Percentiles rank a stretch among this genome's conserved stretches.
phyloP scores from a whole-genome alignment of 345 rosid genomes.

The Euphorbia peplus region DNA sequence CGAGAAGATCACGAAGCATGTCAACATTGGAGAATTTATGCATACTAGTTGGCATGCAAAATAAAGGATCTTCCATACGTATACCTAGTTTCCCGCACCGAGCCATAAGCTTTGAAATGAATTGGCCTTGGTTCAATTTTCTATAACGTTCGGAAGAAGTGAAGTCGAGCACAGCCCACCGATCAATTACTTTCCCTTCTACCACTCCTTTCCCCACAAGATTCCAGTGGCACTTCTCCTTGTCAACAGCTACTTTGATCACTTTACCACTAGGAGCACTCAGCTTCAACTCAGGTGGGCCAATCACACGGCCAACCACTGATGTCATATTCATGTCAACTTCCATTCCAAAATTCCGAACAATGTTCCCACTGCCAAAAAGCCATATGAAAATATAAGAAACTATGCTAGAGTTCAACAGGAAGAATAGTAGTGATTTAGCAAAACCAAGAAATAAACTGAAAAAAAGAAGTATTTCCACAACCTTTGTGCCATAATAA shows the following conservation, averaged over 20 bases:
- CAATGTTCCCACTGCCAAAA: constrained; percentile 53
- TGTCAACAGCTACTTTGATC: constrained; percentile 45
- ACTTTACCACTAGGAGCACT: constrained; percentile 34
- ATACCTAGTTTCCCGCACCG: constrained; percentile 62
- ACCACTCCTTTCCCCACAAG: constrained; percentile 53
- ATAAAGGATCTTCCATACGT: constrained; percentile 45
- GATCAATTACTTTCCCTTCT: constrained; percentile 50
- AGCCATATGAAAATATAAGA: not conserved
- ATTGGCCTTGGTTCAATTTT: constrained; percentile 21
- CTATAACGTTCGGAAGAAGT: constrained; percentile 35
- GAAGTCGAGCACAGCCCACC: constrained; percentile 82
- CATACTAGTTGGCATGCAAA: constrained; percentile 37
- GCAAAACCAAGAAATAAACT: not conserved
- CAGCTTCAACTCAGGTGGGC: constrained; percentile 66
- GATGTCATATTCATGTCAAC: constrained; percentile 61
- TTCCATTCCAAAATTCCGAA: constrained; percentile 58
- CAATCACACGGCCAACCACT: constrained; percentile 67
- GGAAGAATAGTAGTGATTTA: not conserved
- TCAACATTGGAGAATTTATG: constrained; percentile 32
- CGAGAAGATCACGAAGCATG: constrained; percentile 42
- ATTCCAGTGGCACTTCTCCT: constrained; percentile 73
- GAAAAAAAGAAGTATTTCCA: not conserved
- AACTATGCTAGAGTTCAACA: not conserved
- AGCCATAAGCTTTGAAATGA: constrained; percentile 38
- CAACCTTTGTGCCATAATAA: not conserved